phyloP scores from a whole-genome alignment of 345 rosid genomes.

The Abelmoschus esculentus region DNA sequence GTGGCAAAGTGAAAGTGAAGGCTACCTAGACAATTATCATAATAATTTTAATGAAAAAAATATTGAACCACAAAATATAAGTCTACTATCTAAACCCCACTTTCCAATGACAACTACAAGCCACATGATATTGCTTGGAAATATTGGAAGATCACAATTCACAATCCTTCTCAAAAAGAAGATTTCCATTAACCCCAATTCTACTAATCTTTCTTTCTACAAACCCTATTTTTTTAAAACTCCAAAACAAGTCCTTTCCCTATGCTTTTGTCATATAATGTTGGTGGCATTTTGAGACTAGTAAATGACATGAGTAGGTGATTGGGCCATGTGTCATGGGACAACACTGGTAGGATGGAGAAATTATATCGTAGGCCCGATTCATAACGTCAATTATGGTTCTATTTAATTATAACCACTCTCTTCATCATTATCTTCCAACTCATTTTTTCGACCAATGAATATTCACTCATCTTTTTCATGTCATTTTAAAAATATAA shows the following conservation, averaged over 20 bases:
- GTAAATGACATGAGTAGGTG: background rate
- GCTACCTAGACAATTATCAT: background rate
- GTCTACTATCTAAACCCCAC: slow-evolving; percentile 20
- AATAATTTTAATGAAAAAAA: slow-evolving; percentile 16
- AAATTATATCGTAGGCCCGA: too few species aligned
- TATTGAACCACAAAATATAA: slow-evolving; percentile 1
- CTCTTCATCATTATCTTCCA: too few species aligned
- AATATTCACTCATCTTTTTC: too few species aligned
- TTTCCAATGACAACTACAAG: slow-evolving; percentile 34
- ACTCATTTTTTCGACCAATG: too few species aligned
- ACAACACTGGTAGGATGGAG: too few species aligned
- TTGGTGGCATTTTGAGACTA: background rate
- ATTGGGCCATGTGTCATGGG: background rate
- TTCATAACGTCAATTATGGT: too few species aligned
- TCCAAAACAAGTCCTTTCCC: too few species aligned
- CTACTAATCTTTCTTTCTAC: background rate
- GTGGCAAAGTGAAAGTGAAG: background rate
- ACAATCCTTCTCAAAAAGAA: slow-evolving; percentile 25
- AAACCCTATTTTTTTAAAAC: too few species aligned
- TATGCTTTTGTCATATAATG: slow-evolving; percentile 6
- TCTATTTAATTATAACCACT: too few species aligned
- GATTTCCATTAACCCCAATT: slow-evolving; percentile 12
- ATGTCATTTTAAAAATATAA: too few species aligned
- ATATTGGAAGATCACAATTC: slow-evolving; percentile 31
- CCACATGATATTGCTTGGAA: slow-evolving; percentile 54